Evolutionary conservation across 208 protist genomes (phyloP).

Genomic region (Crithidia bombi): DNA sequence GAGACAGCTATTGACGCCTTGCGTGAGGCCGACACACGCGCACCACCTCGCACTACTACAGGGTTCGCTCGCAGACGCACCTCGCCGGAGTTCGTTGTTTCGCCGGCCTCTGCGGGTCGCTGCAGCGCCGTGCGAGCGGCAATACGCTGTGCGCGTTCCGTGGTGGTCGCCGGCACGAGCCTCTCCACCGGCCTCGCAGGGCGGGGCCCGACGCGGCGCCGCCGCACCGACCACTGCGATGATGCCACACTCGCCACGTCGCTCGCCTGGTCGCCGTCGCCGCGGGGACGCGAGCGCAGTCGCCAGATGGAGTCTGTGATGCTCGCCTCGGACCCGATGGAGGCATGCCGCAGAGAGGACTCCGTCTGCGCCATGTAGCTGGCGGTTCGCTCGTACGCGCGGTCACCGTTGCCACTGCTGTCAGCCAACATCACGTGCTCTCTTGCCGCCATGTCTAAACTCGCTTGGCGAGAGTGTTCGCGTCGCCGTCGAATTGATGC

Average conservation of each 20-base stretch:
- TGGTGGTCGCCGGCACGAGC: neutral
- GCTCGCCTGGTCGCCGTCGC: constrained; percentile 1
- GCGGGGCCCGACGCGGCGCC: neutral
- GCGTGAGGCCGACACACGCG: constrained; percentile 2
- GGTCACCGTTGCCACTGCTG: neutral
- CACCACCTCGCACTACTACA: constrained; percentile 5
- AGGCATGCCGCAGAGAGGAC: constrained; percentile 22
- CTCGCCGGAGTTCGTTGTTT: neutral
- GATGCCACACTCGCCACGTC: constrained; percentile 14
- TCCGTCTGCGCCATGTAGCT: constrained; percentile 23
- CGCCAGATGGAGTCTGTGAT: neutral
- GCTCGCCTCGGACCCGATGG: constrained; percentile 10
- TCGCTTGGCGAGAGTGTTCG: constrained; percentile 21
- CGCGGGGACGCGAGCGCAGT: neutral
- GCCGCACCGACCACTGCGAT: constrained; percentile 20
- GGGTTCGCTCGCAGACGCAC: neutral
- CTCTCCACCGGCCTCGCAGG: neutral
- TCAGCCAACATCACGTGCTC: neutral
- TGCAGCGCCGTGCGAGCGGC: constrained; percentile 8
- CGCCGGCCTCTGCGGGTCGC: neutral
- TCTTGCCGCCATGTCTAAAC: constrained; percentile 2
- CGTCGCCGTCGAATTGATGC: constrained; percentile 3
- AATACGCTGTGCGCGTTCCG: constrained; percentile 17
- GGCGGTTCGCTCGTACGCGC: constrained; percentile 3
- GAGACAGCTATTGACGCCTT: neutral